Percentiles rank a stretch among this genome's conserved stretches.
Conservation (phyloP, 768 basidiomycete species). For the Mycena metata region DNA sequence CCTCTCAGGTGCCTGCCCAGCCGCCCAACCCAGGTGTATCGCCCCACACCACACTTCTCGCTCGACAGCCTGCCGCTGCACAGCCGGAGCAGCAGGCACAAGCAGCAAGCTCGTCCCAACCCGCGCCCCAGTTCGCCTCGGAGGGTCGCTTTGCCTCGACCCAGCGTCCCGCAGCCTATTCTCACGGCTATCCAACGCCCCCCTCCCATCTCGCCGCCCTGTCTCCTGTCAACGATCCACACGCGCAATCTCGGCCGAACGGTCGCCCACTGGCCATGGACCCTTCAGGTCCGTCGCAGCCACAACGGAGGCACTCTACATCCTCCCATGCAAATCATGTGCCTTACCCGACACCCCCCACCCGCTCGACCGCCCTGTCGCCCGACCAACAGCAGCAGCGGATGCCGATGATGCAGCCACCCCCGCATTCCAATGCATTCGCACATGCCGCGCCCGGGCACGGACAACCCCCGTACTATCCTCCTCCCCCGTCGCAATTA, state of each 20-base stretch:
- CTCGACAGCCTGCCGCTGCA: too few relatives aligned
- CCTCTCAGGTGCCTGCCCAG: too few relatives aligned
- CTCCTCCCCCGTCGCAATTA: not conserved
- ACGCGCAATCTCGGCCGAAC: not conserved
- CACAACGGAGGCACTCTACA: not conserved
- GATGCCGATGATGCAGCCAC: not conserved
- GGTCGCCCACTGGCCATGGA: not conserved
- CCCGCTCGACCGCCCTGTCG: not conserved
- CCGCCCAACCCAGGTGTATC: too few relatives aligned
- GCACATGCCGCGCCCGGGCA: too few relatives aligned
- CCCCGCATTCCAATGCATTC: not conserved
- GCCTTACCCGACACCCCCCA: conserved; percentile 2
- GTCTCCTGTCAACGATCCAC: not conserved
- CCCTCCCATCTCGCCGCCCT: not conserved
- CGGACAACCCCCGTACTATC: not conserved
- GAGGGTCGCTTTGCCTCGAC: not conserved
- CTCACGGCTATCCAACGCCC: conserved; percentile 15
- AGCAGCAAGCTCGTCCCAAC: not conserved
- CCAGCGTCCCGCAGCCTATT: not conserved
- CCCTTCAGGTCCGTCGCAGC: not conserved
- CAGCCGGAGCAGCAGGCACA: too few relatives aligned
- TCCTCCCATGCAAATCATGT: not conserved
- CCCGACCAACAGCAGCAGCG: not conserved
- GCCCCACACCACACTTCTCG: too few relatives aligned
- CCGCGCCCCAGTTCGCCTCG: not conserved